Evolutionary conservation across 1,284 basidiomycete species (phyloP).

Genomic region (Boletus albobrunnescens): DNA sequence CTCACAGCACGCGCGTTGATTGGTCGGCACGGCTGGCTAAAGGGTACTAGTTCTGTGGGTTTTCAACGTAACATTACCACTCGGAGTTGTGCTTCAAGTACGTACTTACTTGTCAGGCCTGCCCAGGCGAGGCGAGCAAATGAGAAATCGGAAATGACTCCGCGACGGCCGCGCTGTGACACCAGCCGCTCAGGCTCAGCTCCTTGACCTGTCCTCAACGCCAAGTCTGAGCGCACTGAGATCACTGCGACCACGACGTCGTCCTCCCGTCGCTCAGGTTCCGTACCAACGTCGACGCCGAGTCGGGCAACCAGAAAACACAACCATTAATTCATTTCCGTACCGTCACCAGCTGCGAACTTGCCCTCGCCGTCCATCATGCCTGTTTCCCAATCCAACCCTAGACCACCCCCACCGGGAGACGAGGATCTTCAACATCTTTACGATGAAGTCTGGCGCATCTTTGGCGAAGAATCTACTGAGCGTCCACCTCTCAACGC

Average conservation of each 20-base stretch:
- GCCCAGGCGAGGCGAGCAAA: no score
- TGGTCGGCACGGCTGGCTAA: no score
- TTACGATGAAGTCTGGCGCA: constrained; percentile 68
- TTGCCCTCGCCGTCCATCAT: constrained; percentile 20
- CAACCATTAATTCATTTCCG: not conserved
- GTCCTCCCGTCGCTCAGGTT: constrained; percentile 3
- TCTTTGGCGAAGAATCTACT: constrained; percentile 48
- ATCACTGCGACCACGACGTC: constrained; percentile 3
- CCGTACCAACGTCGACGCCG: not conserved
- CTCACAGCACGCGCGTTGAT: no score
- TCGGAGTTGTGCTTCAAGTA: no score
- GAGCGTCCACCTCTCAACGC: constrained; percentile 24
- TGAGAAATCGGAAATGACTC: constrained; percentile 3
- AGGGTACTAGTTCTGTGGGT: no score
- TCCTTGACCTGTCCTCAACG: not conserved
- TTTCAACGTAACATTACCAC: no score
- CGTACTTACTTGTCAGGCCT: no score
- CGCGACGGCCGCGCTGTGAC: no score
- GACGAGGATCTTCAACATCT: constrained; percentile 68
- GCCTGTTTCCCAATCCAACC: constrained; percentile 29
- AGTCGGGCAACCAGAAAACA: constrained; percentile 1
- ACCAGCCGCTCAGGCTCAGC: no score
- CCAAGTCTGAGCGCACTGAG: not conserved
- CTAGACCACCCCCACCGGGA: constrained; percentile 42
- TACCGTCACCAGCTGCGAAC: constrained; percentile 1